Conservation (phyloP, 768 basidiomycete genomes). For the Crucibulum laeve region DNA sequence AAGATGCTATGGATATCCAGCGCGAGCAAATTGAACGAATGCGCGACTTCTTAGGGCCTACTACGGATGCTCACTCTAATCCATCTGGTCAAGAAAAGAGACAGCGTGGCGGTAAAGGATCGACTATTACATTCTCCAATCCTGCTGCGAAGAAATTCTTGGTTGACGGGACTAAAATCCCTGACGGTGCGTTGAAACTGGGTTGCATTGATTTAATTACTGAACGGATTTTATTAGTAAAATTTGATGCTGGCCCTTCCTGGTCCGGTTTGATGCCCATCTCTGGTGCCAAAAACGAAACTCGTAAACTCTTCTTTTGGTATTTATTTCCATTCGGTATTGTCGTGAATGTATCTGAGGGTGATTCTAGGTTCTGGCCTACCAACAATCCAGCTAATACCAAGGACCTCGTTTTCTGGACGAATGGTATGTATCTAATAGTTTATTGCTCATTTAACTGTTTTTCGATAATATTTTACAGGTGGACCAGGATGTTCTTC, state of each 20-base stretch:
- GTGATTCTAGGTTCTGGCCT: constrained; percentile 62
- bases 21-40: constrained; percentile 39
- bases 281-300: constrained; percentile 50
- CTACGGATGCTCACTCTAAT: constrained; percentile 3
- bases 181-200: constrained; percentile 26
- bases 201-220: background rate
- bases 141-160: constrained; percentile 50
- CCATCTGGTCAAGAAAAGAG: constrained; percentile 6
- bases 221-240: constrained; percentile 33
- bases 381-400: constrained; percentile 54
- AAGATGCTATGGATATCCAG: constrained; percentile 40
- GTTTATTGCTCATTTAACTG: background rate
- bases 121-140: constrained; percentile 56
- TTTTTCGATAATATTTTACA: constrained; percentile 27
- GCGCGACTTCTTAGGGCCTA: constrained; percentile 31
- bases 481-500: constrained; percentile 73
- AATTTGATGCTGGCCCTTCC: constrained; percentile 66
- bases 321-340: constrained; percentile 4
- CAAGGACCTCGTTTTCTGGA: constrained; percentile 68
- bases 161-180: constrained; percentile 43
- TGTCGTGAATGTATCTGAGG: background rate
- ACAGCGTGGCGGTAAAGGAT: constrained; percentile 27
- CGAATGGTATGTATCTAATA: constrained; percentile 22
- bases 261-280: constrained; percentile 70
- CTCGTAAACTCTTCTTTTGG: constrained; percentile 54